Evolutionary conservation across 2,329 filamentous ascomycete genomes (phyloP).

Genomic region (Hypocreales sp.): DNA sequence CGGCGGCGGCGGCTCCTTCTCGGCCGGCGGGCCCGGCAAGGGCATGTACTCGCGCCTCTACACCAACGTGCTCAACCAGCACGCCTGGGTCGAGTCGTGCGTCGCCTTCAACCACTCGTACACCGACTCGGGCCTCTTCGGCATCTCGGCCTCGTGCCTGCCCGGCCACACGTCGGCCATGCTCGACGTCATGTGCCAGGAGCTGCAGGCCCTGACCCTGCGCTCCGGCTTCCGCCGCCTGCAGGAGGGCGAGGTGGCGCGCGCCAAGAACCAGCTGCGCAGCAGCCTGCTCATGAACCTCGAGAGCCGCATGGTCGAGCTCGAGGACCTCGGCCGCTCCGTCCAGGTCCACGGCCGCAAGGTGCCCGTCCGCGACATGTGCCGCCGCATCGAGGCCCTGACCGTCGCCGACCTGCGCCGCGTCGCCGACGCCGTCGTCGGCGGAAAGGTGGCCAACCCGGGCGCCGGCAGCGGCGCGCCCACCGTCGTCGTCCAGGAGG

Average conservation of each 20-base stretch:
- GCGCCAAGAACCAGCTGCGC: conserved; percentile 93
- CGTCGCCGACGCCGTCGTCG: conserved; percentile 65
- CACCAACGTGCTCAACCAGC: conserved; percentile 94
- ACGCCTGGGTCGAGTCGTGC: conserved; percentile 94
- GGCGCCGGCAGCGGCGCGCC: conserved; percentile 74
- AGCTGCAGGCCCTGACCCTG: conserved; percentile 63
- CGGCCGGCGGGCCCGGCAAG: conserved; percentile 89
- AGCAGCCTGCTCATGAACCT: conserved; percentile 92
- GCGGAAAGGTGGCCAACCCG: conserved; percentile 58
- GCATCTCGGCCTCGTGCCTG: conserved; percentile 75
- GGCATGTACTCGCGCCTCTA: conserved; percentile 98
- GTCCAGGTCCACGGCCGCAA: conserved; percentile 95
- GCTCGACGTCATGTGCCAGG: conserved; percentile 90
- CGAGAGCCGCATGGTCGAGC: conserved; percentile 90
- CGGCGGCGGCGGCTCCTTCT: conserved; percentile 91
- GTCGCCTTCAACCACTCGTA: conserved; percentile 96
- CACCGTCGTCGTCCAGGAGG: conserved; percentile 90
- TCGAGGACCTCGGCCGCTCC: conserved; percentile 88
- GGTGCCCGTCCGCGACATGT: conserved; percentile 89
- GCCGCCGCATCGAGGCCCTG: conserved; percentile 65
- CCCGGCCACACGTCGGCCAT: conserved; percentile 66
- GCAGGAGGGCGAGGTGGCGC: conserved; percentile 61
- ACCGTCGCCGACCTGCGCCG: conserved; percentile 67
- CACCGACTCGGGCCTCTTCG: conserved; percentile 88
- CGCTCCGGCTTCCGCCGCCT: conserved; percentile 61